Conservation (phyloP, 2,329 filamentous ascomycete species). For the Fusarium anguioides region DNA sequence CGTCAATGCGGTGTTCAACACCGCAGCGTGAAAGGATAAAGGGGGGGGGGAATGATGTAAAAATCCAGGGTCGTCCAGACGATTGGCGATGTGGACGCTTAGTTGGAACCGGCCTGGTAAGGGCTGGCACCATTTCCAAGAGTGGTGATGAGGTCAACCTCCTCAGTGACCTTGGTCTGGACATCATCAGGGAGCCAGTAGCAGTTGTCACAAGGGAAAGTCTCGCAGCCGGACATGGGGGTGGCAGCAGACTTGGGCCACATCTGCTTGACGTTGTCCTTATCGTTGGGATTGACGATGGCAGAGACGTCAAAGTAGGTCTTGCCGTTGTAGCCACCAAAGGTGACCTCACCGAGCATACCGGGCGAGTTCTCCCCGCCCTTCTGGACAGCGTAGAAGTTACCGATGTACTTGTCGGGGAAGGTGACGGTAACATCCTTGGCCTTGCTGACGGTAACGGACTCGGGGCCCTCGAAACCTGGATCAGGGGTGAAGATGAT, state of each 20-base stretch:
- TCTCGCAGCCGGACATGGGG: constrained; percentile 62
- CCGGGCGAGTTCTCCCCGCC: constrained; percentile 57
- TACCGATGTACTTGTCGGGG: constrained; percentile 59
- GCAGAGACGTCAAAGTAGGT: constrained; percentile 70
- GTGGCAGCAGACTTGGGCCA: constrained; percentile 55
- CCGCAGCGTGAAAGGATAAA: constrained; percentile 31
- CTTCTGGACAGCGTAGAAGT: constrained; percentile 62
- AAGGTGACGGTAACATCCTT: constrained; percentile 56
- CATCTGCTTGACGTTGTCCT: constrained; percentile 65
- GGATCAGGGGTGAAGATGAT: constrained; percentile 62
- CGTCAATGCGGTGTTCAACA: constrained; percentile 46
- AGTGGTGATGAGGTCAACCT: constrained; percentile 63
- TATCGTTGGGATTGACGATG: constrained; percentile 64
- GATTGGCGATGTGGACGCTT: constrained; percentile 20
- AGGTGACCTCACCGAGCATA: constrained; percentile 65
- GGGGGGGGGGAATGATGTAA: constrained; percentile 22
- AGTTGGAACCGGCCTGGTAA: constrained; percentile 17
- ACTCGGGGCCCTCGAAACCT: constrained; percentile 50
- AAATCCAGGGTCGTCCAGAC: constrained; percentile 26
- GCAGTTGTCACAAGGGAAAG: constrained; percentile 64
- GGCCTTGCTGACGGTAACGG: constrained; percentile 55
- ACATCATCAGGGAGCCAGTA: constrained; percentile 67
- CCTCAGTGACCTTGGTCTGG: constrained; percentile 64
- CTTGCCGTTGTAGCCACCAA: constrained; percentile 59
- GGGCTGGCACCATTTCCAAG: constrained; percentile 54